Evolutionary conservation across 495 filamentous ascomycete genomes (phyloP), one percentile per base, ranked within the genome.

Genomic region (Corynascus novoguineensis): DNA sequence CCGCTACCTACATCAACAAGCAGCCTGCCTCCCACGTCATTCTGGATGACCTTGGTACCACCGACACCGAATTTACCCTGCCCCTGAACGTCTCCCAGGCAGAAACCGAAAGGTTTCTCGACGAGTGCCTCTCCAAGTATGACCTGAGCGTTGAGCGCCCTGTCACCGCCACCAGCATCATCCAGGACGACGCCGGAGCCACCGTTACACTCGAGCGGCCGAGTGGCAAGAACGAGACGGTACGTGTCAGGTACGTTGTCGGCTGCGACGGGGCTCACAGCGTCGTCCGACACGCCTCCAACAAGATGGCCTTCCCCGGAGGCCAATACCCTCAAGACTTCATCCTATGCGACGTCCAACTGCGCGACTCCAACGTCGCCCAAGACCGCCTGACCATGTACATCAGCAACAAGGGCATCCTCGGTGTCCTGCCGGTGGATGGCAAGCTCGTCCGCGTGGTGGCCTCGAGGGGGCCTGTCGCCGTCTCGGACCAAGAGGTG

Each of bases 211-310:
- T 78, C 12, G 55, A 55, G n/a, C 40, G 57, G 0, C 53, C 48
- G 8, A 59, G 64, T 6, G 66, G 66, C 4, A 50, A 22, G 14
- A 52, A 60, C 15, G 61, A 65, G 40, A 62, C 55, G 1, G 32
- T 75, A 12, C 66, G 68, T 15, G 67, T 68, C n/a, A 68, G 68
- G 29, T 78, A 75, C 52, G 64, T 75, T 2, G 70, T 78, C 42
- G 77, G 75, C 7, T 77, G 73, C 46, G 77, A 80, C 50, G 77
- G 76, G 24, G 74, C 74, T 11, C 75, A 68, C 52, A 74, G 69
- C 27, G 54, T 64, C 15, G 74, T 78, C 6, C 69, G 76, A 0
- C 69, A 69, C 24, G 59, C 70, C 4, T 66, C 75, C 15, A 49
- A 55, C 0, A 64, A 69, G 12, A 63, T 78, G n/a, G 53, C 63